These are phyloP conservation scores for Acer yangbiense DNA, from an alignment of 345 rosid genomes.

Conservation along the genomic window DNA sequence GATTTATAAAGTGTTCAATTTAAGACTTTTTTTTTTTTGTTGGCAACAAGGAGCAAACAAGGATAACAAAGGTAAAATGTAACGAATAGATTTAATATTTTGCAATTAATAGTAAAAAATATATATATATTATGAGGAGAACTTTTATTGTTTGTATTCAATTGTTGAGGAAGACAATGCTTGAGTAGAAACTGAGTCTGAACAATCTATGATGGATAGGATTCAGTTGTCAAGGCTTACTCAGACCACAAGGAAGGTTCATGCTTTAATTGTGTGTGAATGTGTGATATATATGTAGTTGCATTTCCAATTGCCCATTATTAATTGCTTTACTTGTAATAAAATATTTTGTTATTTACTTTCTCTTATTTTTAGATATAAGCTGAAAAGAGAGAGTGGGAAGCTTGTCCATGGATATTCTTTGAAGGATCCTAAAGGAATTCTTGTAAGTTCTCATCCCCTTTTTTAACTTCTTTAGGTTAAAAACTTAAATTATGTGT, in stretches of 20 bases:
- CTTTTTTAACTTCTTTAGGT: neutral
- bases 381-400: constrained; percentile 75
- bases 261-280: neutral
- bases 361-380: constrained; percentile 45
- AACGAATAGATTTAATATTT: neutral
- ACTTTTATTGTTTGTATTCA: constrained; percentile 7
- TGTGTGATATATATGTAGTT: neutral
- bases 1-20: neutral
- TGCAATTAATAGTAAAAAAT: neutral
- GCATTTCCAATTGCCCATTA: neutral
- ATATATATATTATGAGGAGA: neutral
- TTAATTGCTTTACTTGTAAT: neutral
- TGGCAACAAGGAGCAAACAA: constrained; percentile 68
- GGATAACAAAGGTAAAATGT: constrained; percentile 55
- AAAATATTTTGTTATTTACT: neutral
- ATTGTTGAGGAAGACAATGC: constrained; percentile 36
- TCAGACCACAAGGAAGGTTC: too few relatives aligned
- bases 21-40: constrained; percentile 15
- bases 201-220: too few relatives aligned
- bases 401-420: constrained; percentile 85
- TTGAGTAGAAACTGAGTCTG: too few relatives aligned
- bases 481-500: neutral
- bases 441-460: constrained; percentile 64
- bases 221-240: too few relatives aligned
- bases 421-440: constrained; percentile 86